phyloP scores from a whole-genome alignment of 1,139 yeast species.

The Hanseniaspora uvarum region DNA sequence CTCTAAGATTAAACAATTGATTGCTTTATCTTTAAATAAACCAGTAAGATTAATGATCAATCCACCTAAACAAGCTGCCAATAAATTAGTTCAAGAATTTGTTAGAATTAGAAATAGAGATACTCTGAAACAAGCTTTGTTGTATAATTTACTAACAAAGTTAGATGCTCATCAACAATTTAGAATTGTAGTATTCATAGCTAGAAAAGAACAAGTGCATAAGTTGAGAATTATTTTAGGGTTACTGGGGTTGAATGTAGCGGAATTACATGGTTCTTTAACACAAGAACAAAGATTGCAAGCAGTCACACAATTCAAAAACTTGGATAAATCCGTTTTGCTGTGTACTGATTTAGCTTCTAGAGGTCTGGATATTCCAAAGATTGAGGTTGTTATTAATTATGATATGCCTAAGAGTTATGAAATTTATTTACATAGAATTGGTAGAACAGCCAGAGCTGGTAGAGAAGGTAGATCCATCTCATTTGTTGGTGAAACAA shows the following conservation, averaged over 20 bases:
- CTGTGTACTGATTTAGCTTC: slow-evolving; percentile 97
- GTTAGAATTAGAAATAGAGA: slow-evolving; percentile 90
- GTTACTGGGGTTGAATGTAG: slow-evolving; percentile 71
- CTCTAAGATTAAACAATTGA: slow-evolving; percentile 75
- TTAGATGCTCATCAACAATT: slow-evolving; percentile 51
- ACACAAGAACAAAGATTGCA: slow-evolving; percentile 90
- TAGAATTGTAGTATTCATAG: slow-evolving; percentile 79
- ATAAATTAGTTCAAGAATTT: slow-evolving; percentile 80
- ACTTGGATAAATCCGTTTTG: slow-evolving; percentile 70
- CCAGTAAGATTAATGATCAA: slow-evolving; percentile 94
- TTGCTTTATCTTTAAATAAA: slow-evolving; percentile 72
- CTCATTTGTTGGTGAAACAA: slow-evolving; percentile 84
- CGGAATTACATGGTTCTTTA: slow-evolving; percentile 89
- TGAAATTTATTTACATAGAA: slow-evolving; percentile 89
- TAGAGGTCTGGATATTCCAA: slow-evolving; percentile 98
- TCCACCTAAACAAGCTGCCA: slow-evolving; percentile 89
- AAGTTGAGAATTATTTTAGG: slow-evolving; percentile 76
- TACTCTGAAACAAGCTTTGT: slow-evolving; percentile 66
- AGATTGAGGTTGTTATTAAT: slow-evolving; percentile 85
- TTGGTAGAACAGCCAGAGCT: slow-evolving; percentile 99
- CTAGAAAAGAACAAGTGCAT: slow-evolving; percentile 86
- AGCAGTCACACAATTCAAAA: slow-evolving; percentile 73
- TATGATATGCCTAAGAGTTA: slow-evolving; percentile 91
- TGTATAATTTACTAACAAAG: slow-evolving; percentile 59
- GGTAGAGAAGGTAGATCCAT: slow-evolving; percentile 92